Evolutionary conservation across 352 stramenopile species (phyloP), one percentile per base, ranked within the genome.

Genomic region (Globisporangium barbulae): DNA sequence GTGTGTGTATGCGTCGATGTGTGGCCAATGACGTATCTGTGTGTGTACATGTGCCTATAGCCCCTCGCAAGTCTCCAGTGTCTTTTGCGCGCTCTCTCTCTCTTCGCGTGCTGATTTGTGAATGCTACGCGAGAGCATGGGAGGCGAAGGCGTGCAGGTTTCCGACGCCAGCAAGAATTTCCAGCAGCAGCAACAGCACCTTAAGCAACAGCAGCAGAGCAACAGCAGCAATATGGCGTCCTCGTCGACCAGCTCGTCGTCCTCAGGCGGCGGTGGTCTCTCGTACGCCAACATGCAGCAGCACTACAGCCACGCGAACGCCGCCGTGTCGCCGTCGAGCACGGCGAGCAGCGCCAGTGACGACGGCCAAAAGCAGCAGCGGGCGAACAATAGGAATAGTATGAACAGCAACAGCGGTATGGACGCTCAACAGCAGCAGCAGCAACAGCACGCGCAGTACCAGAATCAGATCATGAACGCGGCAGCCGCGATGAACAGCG

Each of bases 91-190:
- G 9, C 44, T 48, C 42, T 22, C 42, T 48, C 42, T 22, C 42
- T 48, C 42, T 48, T 5, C 19, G 17, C 12, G 17, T 50, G 19
- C n/a, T n/a, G 49, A 17, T 10, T 25, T 13, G 59, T 75, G 61
- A 52, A 78, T 75, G 68, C 71, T 64, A 62, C 69, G 59, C 49
- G 68, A 68, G 52, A 73, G 53, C 59, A 78, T 78, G 71, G 68
- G 68, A 56, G 68, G 68, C 22, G 71, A 78, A 50, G 60, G 63
- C 54, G 73, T 78, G 37, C 54, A 71, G 53, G 63, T 48, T 35
- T 60, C 71, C 4, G 71, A 78, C 9, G 60, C 59, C 8, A 68
- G 53, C 35, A 72, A 73, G 58, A 57, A 48, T 30, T 78, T 72
- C 30, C 50, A 49, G 22, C 42, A 59, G 44, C 65, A 75, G 12